A percentile compares a stretch with the other conserved stretches of the same genome.
Conservation (phyloP, 2,329 filamentous ascomycete species). For the Pseudogymnoascus sp. region DNA sequence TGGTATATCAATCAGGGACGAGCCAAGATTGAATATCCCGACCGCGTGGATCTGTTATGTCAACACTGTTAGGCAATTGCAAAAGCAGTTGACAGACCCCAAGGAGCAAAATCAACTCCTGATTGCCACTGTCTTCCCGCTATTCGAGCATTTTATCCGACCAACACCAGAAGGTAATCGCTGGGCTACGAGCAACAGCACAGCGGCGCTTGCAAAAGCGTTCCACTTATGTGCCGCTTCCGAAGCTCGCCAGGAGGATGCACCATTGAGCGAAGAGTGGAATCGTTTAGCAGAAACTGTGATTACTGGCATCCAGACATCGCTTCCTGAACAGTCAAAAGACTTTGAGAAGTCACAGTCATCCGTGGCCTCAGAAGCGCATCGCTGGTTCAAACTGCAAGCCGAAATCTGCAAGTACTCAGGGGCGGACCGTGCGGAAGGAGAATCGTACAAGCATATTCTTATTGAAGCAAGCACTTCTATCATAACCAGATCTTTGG, state of each 20-base stretch:
- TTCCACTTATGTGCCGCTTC: conserved; percentile 39
- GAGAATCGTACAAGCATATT: conserved; percentile 8
- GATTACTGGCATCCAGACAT: conserved; percentile 61
- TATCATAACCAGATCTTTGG: conserved; percentile 34
- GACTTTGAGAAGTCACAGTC: conserved; percentile 69
- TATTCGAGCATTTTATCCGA: conserved; percentile 47
- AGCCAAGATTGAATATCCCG: conserved; percentile 60
- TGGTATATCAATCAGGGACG: conserved; percentile 68
- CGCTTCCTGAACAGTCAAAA: conserved; percentile 73
- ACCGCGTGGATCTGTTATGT: conserved; percentile 73
- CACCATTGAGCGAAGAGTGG: conserved; percentile 48
- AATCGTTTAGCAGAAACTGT: conserved; percentile 51
- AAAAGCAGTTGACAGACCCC: conserved; percentile 38
- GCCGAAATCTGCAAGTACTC: conserved; percentile 30
- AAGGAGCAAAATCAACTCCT: conserved; percentile 40
- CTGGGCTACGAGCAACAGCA: conserved; percentile 19
- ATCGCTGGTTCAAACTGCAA: conserved; percentile 55
- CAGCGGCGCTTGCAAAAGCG: conserved; percentile 32
- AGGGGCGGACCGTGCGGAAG: conserved; percentile 32
- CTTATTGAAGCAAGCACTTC: conserved; percentile 17
- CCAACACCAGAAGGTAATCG: conserved; percentile 16
- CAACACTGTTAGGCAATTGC: conserved; percentile 50
- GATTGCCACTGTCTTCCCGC: conserved; percentile 44
- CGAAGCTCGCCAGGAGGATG: conserved; percentile 42
- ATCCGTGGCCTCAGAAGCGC: conserved; percentile 56